These are phyloP conservation scores for Nitzschia sp. DNA, from an alignment of 108 stramenopile genomes.

Conservation along the genomic window DNA sequence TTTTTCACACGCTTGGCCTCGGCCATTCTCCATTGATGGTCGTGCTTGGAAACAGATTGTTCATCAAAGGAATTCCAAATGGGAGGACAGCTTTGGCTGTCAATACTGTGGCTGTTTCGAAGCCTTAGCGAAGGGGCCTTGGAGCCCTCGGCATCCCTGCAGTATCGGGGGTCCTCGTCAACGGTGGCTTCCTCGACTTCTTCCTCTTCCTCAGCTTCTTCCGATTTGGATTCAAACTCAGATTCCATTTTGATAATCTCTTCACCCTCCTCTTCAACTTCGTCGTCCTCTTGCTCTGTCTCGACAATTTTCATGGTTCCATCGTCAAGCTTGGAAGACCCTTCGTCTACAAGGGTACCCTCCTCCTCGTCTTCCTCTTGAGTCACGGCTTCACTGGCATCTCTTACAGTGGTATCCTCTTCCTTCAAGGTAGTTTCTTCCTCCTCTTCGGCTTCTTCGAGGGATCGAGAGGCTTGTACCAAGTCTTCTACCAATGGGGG, in stretches of 20 bases:
- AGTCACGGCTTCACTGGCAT: neutral
- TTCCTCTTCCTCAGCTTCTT: conserved; percentile 3
- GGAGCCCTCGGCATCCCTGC: neutral
- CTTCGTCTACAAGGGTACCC: neutral
- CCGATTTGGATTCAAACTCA: neutral
- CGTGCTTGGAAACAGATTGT: neutral
- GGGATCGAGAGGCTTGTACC: neutral
- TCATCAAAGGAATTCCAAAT: conserved; percentile 17
- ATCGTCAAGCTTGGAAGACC: neutral
- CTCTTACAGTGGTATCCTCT: neutral
- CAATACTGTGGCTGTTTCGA: neutral
- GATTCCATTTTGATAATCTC: conserved; percentile 2
- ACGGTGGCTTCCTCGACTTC: conserved; percentile 1
- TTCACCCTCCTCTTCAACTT: conserved; percentile 5
- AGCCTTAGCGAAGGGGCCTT: neutral
- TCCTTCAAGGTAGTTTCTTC: neutral
- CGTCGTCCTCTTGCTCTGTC: neutral
- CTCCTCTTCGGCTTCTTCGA: neutral
- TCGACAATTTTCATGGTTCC: neutral
- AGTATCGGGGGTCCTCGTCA: neutral
- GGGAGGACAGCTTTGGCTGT: conserved; percentile 21
- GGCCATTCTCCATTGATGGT: conserved; percentile 1
- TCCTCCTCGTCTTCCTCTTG: neutral
- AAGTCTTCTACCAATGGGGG: neutral
- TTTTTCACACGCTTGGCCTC: conserved; percentile 12